A percentile compares a stretch with the other conserved stretches of the same genome.
Conservation (phyloP, 106 monocot genomes). For the Allium cepa region DNA sequence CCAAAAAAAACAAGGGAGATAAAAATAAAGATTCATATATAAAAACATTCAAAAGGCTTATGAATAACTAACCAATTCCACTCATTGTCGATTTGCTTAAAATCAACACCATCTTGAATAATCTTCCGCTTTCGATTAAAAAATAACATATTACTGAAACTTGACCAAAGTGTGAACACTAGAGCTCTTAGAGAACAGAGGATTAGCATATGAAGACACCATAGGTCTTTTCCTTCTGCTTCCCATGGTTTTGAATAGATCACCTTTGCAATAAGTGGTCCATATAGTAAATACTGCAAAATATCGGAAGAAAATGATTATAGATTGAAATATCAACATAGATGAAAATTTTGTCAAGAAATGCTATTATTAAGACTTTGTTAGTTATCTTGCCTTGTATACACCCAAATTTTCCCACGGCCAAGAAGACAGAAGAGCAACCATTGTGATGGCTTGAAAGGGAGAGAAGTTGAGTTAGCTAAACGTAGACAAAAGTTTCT, state of each 20-base stretch:
- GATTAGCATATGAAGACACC: constrained; percentile 50
- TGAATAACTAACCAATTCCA: constrained; percentile 66
- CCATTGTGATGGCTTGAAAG: not conserved
- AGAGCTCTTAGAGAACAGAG: constrained; percentile 44
- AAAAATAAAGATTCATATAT: not conserved
- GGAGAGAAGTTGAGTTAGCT: not conserved
- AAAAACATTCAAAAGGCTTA: not conserved
- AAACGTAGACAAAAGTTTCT: not conserved
- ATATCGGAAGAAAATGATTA: not conserved
- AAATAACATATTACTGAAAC: constrained; percentile 71
- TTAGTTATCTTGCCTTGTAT: constrained; percentile 33
- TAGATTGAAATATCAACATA: not conserved
- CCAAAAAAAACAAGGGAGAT: not conserved
- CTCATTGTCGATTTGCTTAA: constrained; percentile 63
- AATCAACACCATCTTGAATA: constrained; percentile 54
- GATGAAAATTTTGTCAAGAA: not conserved
- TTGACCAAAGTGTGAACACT: constrained; percentile 35
- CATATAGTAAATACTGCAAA: constrained; percentile 78
- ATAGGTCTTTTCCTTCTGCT: constrained; percentile 1
- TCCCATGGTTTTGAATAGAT: constrained; percentile 18
- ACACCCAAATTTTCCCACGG: constrained; percentile 44
- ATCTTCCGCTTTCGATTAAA: constrained; percentile 44
- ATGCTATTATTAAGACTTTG: not conserved
- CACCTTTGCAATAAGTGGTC: constrained; percentile 59
- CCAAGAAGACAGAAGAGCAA: constrained; percentile 32